Conservation (phyloP, 352 stramenopile species). For the Globisporangium spiculum region DNA sequence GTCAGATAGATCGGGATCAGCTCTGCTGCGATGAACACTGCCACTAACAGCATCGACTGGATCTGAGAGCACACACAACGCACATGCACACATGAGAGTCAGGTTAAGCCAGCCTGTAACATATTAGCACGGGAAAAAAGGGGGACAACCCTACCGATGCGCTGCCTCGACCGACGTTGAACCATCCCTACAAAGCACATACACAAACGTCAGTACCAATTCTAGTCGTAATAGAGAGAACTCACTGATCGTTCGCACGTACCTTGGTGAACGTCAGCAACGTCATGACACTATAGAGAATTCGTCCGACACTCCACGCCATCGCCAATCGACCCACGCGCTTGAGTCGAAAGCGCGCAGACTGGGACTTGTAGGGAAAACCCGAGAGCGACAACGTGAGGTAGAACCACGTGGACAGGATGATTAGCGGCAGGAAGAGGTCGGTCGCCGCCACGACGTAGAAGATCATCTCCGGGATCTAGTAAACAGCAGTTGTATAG, state of each 20-base stretch:
- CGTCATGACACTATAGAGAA: conserved; percentile 87
- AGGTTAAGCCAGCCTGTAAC: neutral
- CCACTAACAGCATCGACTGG: conserved; percentile 82
- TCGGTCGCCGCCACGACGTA: conserved; percentile 83
- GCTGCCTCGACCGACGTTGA: conserved; percentile 70
- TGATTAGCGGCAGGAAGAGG: conserved; percentile 86
- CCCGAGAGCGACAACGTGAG: conserved; percentile 85
- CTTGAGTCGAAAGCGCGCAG: conserved; percentile 50
- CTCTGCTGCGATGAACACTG: conserved; percentile 75
- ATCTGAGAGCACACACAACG: conserved; percentile 26
- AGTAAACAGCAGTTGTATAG: neutral
- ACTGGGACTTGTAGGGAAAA: conserved; percentile 81
- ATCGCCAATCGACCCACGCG: conserved; percentile 65
- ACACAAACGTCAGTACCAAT: neutral
- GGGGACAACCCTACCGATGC: conserved; percentile 40
- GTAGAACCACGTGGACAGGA: conserved; percentile 89
- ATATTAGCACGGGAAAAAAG: neutral
- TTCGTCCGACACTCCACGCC: conserved; percentile 81
- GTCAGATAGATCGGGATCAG: conserved; percentile 79
- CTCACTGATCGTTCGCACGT: neutral
- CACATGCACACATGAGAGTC: neutral
- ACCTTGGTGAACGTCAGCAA: conserved; percentile 86
- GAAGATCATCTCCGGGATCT: conserved; percentile 77
- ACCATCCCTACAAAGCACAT: conserved; percentile 60
- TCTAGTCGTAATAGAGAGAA: neutral